Evolutionary conservation across 1,284 basidiomycete species (phyloP), one percentile per base, ranked within the genome.

Genomic region (Cutaneotrichosporon cutaneum): DNA sequence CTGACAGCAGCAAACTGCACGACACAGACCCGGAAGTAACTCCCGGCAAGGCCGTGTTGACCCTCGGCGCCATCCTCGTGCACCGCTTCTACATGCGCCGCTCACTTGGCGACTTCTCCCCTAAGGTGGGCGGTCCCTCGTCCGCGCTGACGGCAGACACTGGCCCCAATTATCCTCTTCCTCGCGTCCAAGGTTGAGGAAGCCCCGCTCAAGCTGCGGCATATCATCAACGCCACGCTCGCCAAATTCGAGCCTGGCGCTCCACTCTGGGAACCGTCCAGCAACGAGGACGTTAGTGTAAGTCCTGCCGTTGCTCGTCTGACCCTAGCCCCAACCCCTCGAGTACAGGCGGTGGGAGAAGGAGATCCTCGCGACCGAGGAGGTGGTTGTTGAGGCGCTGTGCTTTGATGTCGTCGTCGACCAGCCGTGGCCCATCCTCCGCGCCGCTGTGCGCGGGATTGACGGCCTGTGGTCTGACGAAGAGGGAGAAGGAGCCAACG

Each of bases 41-140:
- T 7, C 10, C 50, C 11, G 64, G 56, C 11, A 67, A 73, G 58
- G 71, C 71, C 9, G 66, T 72, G 10, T 84, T 93, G 81, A 88
- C 88, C 64, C 89, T 89, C 30, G 92, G 91, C 18, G 89, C 91
- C 30, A 90, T 89, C 4, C 92, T 92, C 84, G 89, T 95, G 66
- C 94, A 96, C 78, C 86, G 94, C 14, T 96, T 96, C 80, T 96
- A 90, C 80, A 94, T 96, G 92, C 85, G 94, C 58, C 88, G 86
- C 72, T 87, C 92, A n/a, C 84, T 93, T 83, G 85, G 88, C 70
- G 88, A 92, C 71, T 89, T 90, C 75, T 85, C 88, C 27, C 62
- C 71, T 21, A 62, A 70, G 59, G 78, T 78, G 33, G 59, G 70
- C 33, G 47, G 3, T 9, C 9, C 5, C 2, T 9, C 14, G 24